Conservation (phyloP, 108 stramenopile species). For the Mediolabrus comicus region DNA sequence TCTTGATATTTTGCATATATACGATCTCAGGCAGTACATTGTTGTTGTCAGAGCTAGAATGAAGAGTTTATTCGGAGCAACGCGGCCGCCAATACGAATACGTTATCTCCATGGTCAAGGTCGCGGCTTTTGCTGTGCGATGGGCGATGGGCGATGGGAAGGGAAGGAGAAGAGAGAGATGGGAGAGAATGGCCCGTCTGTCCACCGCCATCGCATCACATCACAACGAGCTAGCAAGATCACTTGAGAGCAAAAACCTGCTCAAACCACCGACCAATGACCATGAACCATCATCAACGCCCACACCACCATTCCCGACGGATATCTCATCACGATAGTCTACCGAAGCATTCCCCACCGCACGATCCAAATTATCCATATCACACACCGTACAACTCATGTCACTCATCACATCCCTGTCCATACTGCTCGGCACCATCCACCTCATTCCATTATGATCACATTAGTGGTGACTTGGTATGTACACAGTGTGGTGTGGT, state of each 20-base stretch:
- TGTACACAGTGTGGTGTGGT: constrained; percentile 38
- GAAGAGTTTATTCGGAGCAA: not conserved
- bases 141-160: no score
- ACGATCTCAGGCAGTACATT: not conserved
- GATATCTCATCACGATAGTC: not conserved
- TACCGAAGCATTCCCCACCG: not conserved
- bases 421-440: constrained; percentile 24
- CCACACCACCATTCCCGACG: not conserved
- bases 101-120: not conserved
- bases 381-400: constrained; percentile 2
- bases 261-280: no score
- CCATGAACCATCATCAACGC: not conserved
- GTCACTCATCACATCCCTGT: not conserved
- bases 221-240: no score
- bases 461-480: constrained; percentile 10
- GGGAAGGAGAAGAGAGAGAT: no score
- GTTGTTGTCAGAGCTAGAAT: not conserved
- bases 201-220: no score
- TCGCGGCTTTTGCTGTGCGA: no score
- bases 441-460: constrained; percentile 14
- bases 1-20: not conserved
- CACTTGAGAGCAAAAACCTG: no score
- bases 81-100: not conserved
- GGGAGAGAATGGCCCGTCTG: no score
- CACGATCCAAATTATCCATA: constrained; percentile 8